Evolutionary conservation across 495 filamentous ascomycete genomes (phyloP).

Genomic region (Penicillium subrubescens): DNA sequence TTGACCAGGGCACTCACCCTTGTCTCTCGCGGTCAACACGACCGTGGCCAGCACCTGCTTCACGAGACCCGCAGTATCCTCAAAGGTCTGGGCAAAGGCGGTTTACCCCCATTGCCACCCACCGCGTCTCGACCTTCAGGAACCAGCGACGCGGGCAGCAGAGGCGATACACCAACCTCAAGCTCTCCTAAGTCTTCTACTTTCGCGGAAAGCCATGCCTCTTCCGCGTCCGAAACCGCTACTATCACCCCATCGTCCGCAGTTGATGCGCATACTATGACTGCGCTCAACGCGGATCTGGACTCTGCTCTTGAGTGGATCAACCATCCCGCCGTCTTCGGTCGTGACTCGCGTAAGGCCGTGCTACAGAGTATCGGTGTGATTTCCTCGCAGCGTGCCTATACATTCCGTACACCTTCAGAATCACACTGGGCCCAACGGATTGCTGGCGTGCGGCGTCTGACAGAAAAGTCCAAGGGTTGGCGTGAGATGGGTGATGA

Average conservation of each 20-base stretch:
- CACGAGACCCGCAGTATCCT: slow-evolving; percentile 94
- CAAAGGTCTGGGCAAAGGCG: slow-evolving; percentile 93
- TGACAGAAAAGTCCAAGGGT: slow-evolving; percentile 78
- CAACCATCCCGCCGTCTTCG: slow-evolving; percentile 92
- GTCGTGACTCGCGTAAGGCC: slow-evolving; percentile 91
- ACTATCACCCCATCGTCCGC: slow-evolving; percentile 68
- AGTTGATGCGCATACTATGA: slow-evolving; percentile 76
- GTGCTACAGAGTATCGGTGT: slow-evolving; percentile 96
- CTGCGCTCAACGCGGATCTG: slow-evolving; percentile 87
- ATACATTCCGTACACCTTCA: slow-evolving; percentile 86
- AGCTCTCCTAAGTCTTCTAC: slow-evolving; percentile 45
- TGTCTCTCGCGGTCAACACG: slow-evolving; percentile 87
- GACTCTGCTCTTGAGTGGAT: slow-evolving; percentile 98
- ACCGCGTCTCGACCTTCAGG: slow-evolving; percentile 33
- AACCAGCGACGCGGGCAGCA: slow-evolving; percentile 42
- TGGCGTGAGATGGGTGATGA: slow-evolving; percentile 87
- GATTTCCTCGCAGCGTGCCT: slow-evolving; percentile 90
- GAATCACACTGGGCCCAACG: slow-evolving; percentile 85
- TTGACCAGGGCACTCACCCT: slow-evolving; percentile 88
- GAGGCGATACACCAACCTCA: slow-evolving; percentile 41
- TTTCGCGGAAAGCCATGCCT: slow-evolving; percentile 45
- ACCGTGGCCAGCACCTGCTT: slow-evolving; percentile 87
- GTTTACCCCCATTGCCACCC: slow-evolving; percentile 86
- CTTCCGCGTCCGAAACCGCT: slow-evolving; percentile 47
- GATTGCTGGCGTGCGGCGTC: slow-evolving; percentile 71